phyloP scores from a whole-genome alignment of 75 land plant species.

The Picea sitchensis region DNA sequence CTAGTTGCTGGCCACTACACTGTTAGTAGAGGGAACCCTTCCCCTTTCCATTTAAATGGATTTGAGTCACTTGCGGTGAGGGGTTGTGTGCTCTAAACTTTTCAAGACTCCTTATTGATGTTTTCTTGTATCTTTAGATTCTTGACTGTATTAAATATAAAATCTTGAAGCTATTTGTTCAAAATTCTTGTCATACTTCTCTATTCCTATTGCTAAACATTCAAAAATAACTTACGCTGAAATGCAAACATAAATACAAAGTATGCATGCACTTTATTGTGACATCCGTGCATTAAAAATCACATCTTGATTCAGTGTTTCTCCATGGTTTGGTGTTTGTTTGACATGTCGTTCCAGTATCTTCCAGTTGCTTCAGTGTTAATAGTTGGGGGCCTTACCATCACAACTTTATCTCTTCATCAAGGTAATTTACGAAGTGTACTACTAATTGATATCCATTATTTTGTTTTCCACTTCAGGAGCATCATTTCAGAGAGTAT shows the following conservation, averaged over 20 bases:
- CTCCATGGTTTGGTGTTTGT: conserved; percentile 2
- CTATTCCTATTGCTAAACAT: neutral
- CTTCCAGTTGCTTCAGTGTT: conserved; percentile 88
- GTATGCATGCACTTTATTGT: neutral
- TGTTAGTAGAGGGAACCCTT: conserved; percentile 52
- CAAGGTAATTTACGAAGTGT: conserved; percentile 51
- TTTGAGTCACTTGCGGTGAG: conserved; percentile 81
- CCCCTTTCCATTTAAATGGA: conserved; percentile 77
- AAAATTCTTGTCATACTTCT: neutral
- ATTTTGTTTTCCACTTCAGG: neutral
- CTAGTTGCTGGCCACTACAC: conserved; percentile 86
- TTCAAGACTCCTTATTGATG: neutral
- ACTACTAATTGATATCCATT: neutral
- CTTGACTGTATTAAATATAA: neutral
- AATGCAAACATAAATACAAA: neutral
- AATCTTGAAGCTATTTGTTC: neutral
- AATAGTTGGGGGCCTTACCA: conserved; percentile 68
- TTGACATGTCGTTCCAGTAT: conserved; percentile 54
- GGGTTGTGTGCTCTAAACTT: neutral
- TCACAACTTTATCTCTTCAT: conserved; percentile 64
- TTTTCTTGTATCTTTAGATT: neutral
- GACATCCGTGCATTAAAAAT: neutral
- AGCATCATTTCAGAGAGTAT: neutral
- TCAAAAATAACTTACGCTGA: neutral
- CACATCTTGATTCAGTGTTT: neutral